These are phyloP conservation scores for Jackrogersella minutella DNA, from an alignment of 495 filamentous ascomycete species.

Conservation along the genomic window DNA sequence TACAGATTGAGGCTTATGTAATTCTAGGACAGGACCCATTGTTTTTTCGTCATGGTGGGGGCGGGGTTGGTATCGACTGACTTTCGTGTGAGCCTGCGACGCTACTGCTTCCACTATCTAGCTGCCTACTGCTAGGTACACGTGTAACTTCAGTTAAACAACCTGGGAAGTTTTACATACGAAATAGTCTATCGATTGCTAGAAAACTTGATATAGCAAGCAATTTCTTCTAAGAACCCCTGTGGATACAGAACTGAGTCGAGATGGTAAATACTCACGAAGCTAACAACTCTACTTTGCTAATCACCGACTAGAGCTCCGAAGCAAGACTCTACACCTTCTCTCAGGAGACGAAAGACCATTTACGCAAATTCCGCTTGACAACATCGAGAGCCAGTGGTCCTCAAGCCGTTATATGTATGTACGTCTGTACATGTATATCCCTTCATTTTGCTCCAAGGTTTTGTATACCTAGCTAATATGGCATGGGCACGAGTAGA, in stretches of 20 bases:
- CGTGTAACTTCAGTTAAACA: too few relatives aligned
- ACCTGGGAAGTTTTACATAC: background rate
- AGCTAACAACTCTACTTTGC: background rate
- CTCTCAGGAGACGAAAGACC: conserved; percentile 83
- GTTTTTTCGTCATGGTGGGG: conserved; percentile 36
- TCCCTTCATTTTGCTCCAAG: background rate
- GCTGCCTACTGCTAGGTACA: background rate
- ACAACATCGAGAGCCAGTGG: conserved; percentile 86
- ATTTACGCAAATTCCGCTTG: conserved; percentile 91
- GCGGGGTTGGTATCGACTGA: conserved; percentile 36
- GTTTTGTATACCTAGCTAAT: conserved; percentile 21
- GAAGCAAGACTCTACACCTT: conserved; percentile 94
- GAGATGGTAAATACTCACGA: conserved; percentile 16
- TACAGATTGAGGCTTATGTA: too few relatives aligned
- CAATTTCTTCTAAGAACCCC: background rate
- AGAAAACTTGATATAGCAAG: background rate
- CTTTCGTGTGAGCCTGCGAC: background rate
- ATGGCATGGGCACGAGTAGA: conserved; percentile 55
- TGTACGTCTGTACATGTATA: conserved; percentile 51
- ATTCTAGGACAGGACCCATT: conserved; percentile 4
- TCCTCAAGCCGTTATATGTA: conserved; percentile 94
- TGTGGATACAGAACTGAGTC: background rate
- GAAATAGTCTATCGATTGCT: background rate
- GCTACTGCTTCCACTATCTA: background rate
- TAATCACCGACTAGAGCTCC: conserved; percentile 62